Evolutionary conservation across 2,329 filamentous ascomycete genomes (phyloP), one percentile per base, ranked within the genome.

Genomic region (Thelonectria blattea): DNA sequence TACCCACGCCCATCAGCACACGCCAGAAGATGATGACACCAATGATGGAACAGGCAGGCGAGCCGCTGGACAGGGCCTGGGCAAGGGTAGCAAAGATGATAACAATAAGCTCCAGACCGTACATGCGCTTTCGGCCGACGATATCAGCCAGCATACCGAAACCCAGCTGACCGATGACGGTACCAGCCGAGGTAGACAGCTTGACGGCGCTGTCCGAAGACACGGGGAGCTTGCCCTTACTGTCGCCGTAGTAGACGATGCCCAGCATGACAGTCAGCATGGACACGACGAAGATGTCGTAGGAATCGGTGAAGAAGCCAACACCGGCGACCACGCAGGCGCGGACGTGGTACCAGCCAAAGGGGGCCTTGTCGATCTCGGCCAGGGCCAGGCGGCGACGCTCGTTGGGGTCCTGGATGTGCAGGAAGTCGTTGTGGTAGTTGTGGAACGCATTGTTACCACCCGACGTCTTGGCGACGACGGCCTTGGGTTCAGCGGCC

Each of bases 291-390:
- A 95, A 95, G 79, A 93, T 91, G 72, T 91, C 88, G 77, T 93
- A 94, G 3, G 90, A 90, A 73, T 94, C 92, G 15, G 91, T 94
- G 78, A 95, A 95, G 85, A 96, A 95, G 68, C 91, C 92, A 63
- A 94, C 89, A 69, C 92, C 91, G 30, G 91, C 91, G 22, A 94
- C 91, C 9, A 91, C 78, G 55, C 91, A 85, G 59, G 91, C 89
- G 42, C 91, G 85, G 60, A 93, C 85, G 72, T 95, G 91, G 73
- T 93, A 92, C 91, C 91, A 94, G 71, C 91, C 89, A 62, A 94
- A 93, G 3, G 88, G 88, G 10, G 90, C 91, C 78, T 89, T 89
- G 79, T 94, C 91, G 68, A 94, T 89, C 76, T 93, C 89, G 39
- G 90, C 90, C 53, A 95, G 88, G 43, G 91, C 91, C 32, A 92